Percentiles rank a stretch among this genome's conserved stretches.
Evolutionary conservation across 129 eudicot genomes (phyloP).

Genomic region (Artemisia tridentata): DNA sequence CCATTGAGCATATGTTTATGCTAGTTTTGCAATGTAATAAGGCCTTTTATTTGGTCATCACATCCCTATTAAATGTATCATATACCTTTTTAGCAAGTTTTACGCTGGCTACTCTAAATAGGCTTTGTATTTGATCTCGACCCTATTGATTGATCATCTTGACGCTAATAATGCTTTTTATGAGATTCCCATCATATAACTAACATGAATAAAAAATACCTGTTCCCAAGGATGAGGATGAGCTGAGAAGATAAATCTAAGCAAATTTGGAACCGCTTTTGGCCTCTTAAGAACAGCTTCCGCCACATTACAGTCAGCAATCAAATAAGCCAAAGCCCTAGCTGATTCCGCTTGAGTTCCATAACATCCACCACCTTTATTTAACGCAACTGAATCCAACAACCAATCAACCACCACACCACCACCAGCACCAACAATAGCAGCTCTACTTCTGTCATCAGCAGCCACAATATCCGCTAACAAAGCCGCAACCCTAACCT

Average conservation of each 20-base stretch:
- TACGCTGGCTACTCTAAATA: too few species aligned
- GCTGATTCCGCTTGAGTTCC: slow-evolving; percentile 85
- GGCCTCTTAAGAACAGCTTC: slow-evolving; percentile 65
- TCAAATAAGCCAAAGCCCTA: slow-evolving; percentile 90
- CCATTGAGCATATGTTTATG: too few species aligned
- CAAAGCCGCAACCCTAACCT: slow-evolving; percentile 83
- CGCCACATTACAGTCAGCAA: slow-evolving; percentile 76
- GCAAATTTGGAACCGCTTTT: slow-evolving; percentile 61
- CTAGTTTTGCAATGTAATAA: too few species aligned
- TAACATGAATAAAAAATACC: background rate
- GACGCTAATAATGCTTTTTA: background rate
- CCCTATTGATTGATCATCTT: too few species aligned
- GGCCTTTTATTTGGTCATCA: too few species aligned
- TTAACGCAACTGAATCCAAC: slow-evolving; percentile 66
- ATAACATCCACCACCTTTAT: slow-evolving; percentile 43
- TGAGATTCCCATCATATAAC: background rate
- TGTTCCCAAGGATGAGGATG: slow-evolving; percentile 50
- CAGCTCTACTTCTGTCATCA: slow-evolving; percentile 67
- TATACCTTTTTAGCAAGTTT: too few species aligned
- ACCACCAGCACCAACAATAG: slow-evolving; percentile 82
- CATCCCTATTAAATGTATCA: too few species aligned
- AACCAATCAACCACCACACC: slow-evolving; percentile 93
- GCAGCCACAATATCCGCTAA: slow-evolving; percentile 97
- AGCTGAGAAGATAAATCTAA: slow-evolving; percentile 78
- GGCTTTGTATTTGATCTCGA: too few species aligned